Conservation (phyloP, 768 basidiomycete species). For the Lactarius deliciosus region DNA sequence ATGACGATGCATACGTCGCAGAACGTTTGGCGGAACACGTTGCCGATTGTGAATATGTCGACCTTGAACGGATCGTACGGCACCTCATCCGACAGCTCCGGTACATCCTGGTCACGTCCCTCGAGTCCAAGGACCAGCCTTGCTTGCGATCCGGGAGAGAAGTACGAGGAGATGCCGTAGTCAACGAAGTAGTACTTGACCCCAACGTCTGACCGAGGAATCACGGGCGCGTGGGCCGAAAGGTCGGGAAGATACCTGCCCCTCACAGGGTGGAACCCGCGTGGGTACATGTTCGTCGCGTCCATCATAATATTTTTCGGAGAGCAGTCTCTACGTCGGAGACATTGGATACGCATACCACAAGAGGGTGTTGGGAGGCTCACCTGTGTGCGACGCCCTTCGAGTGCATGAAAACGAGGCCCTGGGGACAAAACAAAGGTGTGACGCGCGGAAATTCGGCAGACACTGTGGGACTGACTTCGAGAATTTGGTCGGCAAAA, state of each 20-base stretch:
- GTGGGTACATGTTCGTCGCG: conserved; percentile 19
- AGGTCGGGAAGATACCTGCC: conserved; percentile 13
- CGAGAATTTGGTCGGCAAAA: conserved; percentile 21
- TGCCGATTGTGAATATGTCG: conserved; percentile 21
- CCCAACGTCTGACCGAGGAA: conserved; percentile 6
- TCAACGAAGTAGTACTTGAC: conserved; percentile 26
- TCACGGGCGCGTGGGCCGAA: not conserved
- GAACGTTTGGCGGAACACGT: too few relatives aligned
- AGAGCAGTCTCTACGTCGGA: conserved; percentile 10
- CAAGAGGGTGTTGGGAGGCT: not conserved
- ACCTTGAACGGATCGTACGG: conserved; percentile 30
- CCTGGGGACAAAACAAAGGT: too few relatives aligned
- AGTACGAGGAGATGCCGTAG: conserved; percentile 23
- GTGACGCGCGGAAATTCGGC: too few relatives aligned
- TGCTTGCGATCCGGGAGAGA: not conserved
- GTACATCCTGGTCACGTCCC: conserved; percentile 25
- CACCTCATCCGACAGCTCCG: conserved; percentile 17
- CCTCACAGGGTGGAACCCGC: conserved; percentile 20
- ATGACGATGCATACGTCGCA: too few relatives aligned
- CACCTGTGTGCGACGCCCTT: conserved; percentile 25
- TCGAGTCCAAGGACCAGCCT: conserved; percentile 6
- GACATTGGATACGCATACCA: not conserved
- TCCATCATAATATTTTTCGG: conserved; percentile 22
- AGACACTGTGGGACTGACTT: conserved; percentile 1
- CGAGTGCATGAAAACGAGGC: conserved; percentile 27